Evolutionary conservation across 2,329 filamentous ascomycete genomes (phyloP).

Genomic region (Epichloe bromicola): DNA sequence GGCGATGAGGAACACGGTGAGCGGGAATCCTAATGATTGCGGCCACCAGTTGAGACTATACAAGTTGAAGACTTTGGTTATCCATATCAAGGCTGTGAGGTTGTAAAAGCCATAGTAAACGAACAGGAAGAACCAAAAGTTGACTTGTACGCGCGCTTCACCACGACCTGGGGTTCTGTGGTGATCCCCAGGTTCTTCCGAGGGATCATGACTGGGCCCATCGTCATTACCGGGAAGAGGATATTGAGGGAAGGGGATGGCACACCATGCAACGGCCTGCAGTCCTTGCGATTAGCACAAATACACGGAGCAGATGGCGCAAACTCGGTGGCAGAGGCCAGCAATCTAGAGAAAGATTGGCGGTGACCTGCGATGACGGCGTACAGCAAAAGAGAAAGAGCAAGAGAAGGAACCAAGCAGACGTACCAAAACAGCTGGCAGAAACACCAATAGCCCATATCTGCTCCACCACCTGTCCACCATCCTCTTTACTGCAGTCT

Average conservation of each 20-base stretch:
- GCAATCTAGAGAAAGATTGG: neutral
- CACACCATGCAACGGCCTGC: constrained; percentile 51
- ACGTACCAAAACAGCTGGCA: constrained; percentile 47
- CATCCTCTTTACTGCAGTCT: constrained; percentile 42
- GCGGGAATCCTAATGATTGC: constrained; percentile 46
- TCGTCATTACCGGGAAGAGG: constrained; percentile 33
- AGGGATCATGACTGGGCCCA: constrained; percentile 13
- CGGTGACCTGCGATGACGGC: neutral
- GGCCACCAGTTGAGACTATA: constrained; percentile 64
- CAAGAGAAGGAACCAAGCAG: neutral
- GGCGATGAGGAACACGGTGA: constrained; percentile 50
- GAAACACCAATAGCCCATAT: constrained; percentile 45
- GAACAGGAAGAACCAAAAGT: constrained; percentile 61
- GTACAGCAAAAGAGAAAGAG: neutral
- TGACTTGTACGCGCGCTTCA: constrained; percentile 47
- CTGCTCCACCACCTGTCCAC: constrained; percentile 52
- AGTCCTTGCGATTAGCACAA: neutral
- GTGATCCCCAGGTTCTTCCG: constrained; percentile 5
- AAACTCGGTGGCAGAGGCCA: neutral
- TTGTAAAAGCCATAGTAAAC: constrained; percentile 61
- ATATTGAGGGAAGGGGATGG: constrained; percentile 53
- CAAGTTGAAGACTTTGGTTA: constrained; percentile 59
- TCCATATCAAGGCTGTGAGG: constrained; percentile 53
- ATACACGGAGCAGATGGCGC: neutral
- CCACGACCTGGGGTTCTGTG: constrained; percentile 46